These are phyloP conservation scores for Bretschneidera sinensis DNA, from an alignment of 345 rosid genomes.

Conservation along the genomic window DNA sequence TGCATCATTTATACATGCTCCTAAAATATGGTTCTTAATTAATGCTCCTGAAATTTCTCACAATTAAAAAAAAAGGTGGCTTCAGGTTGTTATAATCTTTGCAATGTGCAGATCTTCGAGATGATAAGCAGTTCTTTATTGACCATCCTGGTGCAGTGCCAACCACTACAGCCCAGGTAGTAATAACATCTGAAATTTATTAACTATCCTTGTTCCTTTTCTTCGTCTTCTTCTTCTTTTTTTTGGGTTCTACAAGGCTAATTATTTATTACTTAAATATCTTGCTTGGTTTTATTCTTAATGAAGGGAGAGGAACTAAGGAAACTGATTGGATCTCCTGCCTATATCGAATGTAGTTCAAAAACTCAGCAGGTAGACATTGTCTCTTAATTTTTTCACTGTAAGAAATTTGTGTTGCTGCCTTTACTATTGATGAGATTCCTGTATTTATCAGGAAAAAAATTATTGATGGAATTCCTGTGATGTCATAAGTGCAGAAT, in stretches of 20 bases:
- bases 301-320: conserved; percentile 88
- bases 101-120: conserved; percentile 55
- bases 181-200: background rate
- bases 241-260: background rate
- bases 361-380: conserved; percentile 79
- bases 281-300: conserved; percentile 7
- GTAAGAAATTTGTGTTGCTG: background rate
- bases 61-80: background rate
- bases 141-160: conserved; percentile 79
- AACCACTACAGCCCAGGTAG: conserved; percentile 55
- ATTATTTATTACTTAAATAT: background rate
- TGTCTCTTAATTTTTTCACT: background rate
- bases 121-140: conserved; percentile 58
- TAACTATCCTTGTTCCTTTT: too few species aligned
- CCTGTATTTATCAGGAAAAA: too few species aligned
- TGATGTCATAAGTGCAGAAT: conserved; percentile 37
- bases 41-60: background rate
- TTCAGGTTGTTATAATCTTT: background rate
- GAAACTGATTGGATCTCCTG: conserved; percentile 81
- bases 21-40: background rate
- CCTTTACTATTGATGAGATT: background rate
- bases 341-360: conserved; percentile 89
- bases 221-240: too few species aligned
- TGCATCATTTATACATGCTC: background rate
- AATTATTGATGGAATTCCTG: background rate